These are phyloP conservation scores for Kalmusia sp. DNA, from an alignment of 2,329 filamentous ascomycete species.

Conservation along the genomic window DNA sequence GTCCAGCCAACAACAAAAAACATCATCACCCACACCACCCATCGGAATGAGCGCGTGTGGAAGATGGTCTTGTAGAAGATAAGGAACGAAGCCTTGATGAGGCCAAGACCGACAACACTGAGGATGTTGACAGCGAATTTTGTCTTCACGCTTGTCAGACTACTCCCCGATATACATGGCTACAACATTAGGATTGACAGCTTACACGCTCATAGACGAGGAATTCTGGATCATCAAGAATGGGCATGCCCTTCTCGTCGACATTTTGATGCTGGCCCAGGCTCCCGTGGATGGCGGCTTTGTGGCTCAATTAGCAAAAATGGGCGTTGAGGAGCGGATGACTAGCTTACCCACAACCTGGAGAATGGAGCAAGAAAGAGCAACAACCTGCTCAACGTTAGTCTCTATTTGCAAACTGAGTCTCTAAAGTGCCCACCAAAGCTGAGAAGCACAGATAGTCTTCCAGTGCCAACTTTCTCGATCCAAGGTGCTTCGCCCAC, in stretches of 20 bases:
- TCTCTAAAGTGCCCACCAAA: conserved; percentile 7
- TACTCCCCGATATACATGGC: neutral
- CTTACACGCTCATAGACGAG: conserved; percentile 13
- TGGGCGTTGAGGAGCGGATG: neutral
- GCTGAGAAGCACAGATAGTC: conserved; percentile 10
- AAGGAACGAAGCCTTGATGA: conserved; percentile 27
- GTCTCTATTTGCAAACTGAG: neutral
- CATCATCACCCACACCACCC: conserved; percentile 17
- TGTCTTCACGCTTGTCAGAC: conserved; percentile 9
- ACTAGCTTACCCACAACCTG: conserved; percentile 9
- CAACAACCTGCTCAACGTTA: conserved; percentile 5
- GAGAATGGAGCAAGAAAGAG: conserved; percentile 7
- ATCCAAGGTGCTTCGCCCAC: conserved; percentile 8
- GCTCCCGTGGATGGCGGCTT: conserved; percentile 10
- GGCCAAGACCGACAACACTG: conserved; percentile 17
- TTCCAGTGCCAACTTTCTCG: conserved; percentile 7
- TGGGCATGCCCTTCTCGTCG: conserved; percentile 10
- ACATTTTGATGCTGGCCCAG: conserved; percentile 14
- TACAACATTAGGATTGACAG: neutral
- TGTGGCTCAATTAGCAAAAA: neutral
- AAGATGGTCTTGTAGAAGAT: conserved; percentile 28
- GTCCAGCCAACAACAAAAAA: conserved; percentile 17
- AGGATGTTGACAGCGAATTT: conserved; percentile 22
- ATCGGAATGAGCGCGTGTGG: conserved; percentile 9
- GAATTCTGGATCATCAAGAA: conserved; percentile 14